A percentile compares a stretch with the other conserved stretches of the same genome.
Evolutionary conservation across 2,329 filamentous ascomycete genomes (phyloP).

Genomic region (Paecilomyces variotii): DNA sequence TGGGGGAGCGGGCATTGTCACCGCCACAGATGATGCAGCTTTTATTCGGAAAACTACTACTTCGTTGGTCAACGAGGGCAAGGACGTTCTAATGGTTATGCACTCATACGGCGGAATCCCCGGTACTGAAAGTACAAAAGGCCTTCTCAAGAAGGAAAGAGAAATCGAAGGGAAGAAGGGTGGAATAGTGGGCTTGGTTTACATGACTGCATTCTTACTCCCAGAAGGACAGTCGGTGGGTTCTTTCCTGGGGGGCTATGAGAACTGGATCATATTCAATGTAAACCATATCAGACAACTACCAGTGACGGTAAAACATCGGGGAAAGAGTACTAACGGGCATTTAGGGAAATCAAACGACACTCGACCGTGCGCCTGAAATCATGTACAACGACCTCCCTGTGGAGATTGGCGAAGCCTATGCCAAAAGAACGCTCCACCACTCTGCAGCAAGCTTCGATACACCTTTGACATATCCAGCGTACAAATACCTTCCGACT

Average conservation of each 20-base stretch:
- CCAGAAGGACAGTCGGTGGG: neutral
- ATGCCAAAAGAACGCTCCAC: conserved; percentile 13
- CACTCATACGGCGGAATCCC: conserved; percentile 32
- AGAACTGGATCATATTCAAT: neutral
- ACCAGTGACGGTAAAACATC: neutral
- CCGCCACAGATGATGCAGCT: conserved; percentile 24
- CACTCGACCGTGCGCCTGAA: conserved; percentile 6
- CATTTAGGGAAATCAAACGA: neutral
- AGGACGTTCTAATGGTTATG: conserved; percentile 23
- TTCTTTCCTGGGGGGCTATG: neutral
- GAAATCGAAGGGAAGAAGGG: conserved; percentile 20
- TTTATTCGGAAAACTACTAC: conserved; percentile 16
- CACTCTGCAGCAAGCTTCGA: conserved; percentile 20
- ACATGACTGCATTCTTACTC: conserved; percentile 13
- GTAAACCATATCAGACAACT: neutral
- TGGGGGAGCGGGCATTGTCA: conserved; percentile 16
- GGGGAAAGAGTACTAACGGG: neutral
- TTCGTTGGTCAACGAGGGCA: conserved; percentile 20
- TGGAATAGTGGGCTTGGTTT: conserved; percentile 22
- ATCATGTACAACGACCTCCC: conserved; percentile 31
- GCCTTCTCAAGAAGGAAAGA: conserved; percentile 18
- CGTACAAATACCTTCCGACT: conserved; percentile 31
- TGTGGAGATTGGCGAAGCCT: conserved; percentile 9
- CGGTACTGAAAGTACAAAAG: conserved; percentile 19
- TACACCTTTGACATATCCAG: conserved; percentile 21